These are phyloP conservation scores for Colletotrichum godetiae DNA, from an alignment of 2,329 filamentous ascomycete genomes.

Conservation along the genomic window DNA sequence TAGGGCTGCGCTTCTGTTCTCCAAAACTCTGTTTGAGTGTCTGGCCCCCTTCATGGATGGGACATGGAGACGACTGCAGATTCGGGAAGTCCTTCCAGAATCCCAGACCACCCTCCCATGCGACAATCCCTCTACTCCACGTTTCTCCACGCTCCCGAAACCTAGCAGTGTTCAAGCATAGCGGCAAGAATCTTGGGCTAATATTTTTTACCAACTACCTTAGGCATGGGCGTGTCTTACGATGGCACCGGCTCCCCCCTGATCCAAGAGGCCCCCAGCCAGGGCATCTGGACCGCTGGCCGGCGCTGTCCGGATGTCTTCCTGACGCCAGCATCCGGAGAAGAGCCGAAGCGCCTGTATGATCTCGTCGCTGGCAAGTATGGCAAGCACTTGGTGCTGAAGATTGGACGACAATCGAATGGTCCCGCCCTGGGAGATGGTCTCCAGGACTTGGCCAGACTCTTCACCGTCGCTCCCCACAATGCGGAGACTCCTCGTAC, in stretches of 20 bases:
- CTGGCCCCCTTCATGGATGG: neutral
- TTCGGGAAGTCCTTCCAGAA: neutral
- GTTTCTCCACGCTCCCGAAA: neutral
- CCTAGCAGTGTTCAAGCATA: neutral
- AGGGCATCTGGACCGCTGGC: conserved; percentile 51
- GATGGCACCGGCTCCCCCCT: conserved; percentile 47
- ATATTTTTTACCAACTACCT: conserved; percentile 35
- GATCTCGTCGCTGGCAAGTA: conserved; percentile 42
- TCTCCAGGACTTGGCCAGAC: conserved; percentile 9
- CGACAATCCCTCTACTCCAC: neutral
- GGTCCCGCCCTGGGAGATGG: neutral
- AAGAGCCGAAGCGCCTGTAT: conserved; percentile 44
- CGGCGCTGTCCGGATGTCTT: conserved; percentile 51
- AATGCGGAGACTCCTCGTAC: conserved; percentile 9
- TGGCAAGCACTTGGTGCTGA: conserved; percentile 46
- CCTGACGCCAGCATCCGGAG: conserved; percentile 34
- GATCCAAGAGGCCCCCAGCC: conserved; percentile 44
- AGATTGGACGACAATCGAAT: conserved; percentile 30
- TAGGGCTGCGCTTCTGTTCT: conserved; percentile 5
- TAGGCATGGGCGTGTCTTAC: conserved; percentile 55
- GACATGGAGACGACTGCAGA: neutral
- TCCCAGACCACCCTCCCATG: neutral
- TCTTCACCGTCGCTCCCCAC: conserved; percentile 30
- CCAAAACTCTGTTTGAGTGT: conserved; percentile 4
- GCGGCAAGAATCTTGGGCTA: conserved; percentile 2